Percentiles rank a stretch among this genome's conserved stretches.
These are phyloP conservation scores for Emiliania huxleyi DNA, from an alignment of 78 protist species.

Conservation along the genomic window DNA sequence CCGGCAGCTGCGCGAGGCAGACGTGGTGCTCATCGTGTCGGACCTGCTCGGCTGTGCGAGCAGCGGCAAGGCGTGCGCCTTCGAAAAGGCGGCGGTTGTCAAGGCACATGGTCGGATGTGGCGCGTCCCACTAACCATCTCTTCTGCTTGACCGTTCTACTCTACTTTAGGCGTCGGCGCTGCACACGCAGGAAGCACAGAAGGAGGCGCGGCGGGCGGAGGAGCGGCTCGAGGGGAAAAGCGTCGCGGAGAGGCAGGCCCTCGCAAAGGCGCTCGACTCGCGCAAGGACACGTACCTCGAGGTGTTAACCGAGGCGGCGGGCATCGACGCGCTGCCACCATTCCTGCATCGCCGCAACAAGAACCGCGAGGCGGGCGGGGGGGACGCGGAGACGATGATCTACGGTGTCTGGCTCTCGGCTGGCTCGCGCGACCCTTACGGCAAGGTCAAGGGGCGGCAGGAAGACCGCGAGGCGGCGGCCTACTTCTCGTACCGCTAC, in stretches of 20 bases:
- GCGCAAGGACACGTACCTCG: not conserved
- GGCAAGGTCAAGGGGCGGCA: not conserved
- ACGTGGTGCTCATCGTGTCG: not conserved
- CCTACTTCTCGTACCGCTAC: not conserved
- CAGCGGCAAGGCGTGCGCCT: not conserved
- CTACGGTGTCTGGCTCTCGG: not conserved
- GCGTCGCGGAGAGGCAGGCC: not conserved
- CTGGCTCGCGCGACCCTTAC: not conserved
- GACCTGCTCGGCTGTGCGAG: not conserved
- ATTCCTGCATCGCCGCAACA: not conserved
- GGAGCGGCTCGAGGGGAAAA: not conserved
- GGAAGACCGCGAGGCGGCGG: slow-evolving; percentile 6
- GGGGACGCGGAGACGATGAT: not conserved
- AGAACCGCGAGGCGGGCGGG: not conserved
- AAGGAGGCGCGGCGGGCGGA: not conserved
- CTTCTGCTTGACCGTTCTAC: too few relatives aligned
- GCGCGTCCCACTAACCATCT: too few relatives aligned
- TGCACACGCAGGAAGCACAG: not conserved
- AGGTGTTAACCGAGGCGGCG: not conserved
- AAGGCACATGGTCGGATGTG: too few relatives aligned
- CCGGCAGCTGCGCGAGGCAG: not conserved
- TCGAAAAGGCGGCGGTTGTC: not conserved
- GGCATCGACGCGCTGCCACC: not conserved
- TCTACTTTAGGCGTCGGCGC: too few relatives aligned
- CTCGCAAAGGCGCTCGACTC: not conserved